A percentile compares a stretch with the other conserved stretches of the same genome.
phyloP scores from a whole-genome alignment of 23 red algal species.

The Gracilaria vermiculophylla region DNA sequence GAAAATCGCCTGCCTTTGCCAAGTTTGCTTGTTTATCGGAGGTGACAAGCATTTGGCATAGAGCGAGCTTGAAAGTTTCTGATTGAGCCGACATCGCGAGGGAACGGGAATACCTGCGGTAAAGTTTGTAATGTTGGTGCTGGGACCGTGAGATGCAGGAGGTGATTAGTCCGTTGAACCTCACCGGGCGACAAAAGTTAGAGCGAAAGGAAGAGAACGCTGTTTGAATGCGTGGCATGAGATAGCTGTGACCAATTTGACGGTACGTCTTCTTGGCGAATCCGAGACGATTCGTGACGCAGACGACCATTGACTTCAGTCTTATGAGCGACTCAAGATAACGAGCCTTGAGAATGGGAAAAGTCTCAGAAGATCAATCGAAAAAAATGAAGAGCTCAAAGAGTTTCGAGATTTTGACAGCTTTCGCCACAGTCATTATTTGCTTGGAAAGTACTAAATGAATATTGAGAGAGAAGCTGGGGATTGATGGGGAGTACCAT shows the following conservation, averaged over 20 bases:
- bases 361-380: background rate
- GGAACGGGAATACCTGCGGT: background rate
- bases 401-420: background rate
- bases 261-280: background rate
- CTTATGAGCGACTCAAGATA: background rate
- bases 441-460: too few species aligned
- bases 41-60: conserved; percentile 83
- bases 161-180: background rate
- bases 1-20: conserved; percentile 35
- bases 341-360: background rate
- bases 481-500: background rate
- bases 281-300: background rate
- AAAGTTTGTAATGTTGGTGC: background rate
- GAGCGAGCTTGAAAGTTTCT: conserved; percentile 68
- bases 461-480: too few species aligned
- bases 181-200: background rate
- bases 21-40: conserved; percentile 72
- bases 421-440: too few species aligned
- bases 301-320: too few species aligned
- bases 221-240: background rate
- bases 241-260: background rate
- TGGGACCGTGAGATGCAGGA: background rate
- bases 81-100: conserved; percentile 14
- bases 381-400: background rate
- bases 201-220: background rate